Percentiles rank a stretch among this genome's conserved stretches.
Evolutionary conservation across 495 filamentous ascomycete genomes (phyloP).

Genomic region (Neurospora sp.): DNA sequence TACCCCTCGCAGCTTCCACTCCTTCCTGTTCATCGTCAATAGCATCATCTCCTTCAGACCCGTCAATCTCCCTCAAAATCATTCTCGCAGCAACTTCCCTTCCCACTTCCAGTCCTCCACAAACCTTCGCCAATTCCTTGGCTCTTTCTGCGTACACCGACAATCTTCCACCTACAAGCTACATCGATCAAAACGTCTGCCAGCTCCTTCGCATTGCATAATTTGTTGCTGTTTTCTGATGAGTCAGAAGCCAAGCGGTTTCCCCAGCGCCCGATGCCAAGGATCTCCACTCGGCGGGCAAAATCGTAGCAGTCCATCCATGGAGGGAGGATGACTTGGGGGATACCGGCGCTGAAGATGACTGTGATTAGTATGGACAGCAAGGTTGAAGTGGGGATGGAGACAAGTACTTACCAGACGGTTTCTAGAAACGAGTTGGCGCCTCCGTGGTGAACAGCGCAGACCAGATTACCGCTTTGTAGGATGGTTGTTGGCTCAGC

Average conservation of each 20-base stretch:
- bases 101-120: slow-evolving; percentile 10
- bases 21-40: background rate
- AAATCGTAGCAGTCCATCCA: slow-evolving; percentile 49
- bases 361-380: background rate
- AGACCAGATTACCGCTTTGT: slow-evolving; percentile 23
- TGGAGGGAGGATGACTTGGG: slow-evolving; percentile 41
- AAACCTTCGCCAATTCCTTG: slow-evolving; percentile 14
- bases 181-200: slow-evolving; percentile 15
- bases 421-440: slow-evolving; percentile 35
- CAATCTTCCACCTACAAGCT: slow-evolving; percentile 6
- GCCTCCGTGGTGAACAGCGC: slow-evolving; percentile 36
- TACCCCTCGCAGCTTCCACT: background rate
- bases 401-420: slow-evolving; percentile 17
- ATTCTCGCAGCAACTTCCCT: slow-evolving; percentile 12
- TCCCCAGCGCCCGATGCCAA: slow-evolving; percentile 41
- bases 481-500: slow-evolving; percentile 29
- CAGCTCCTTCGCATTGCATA: slow-evolving; percentile 10
- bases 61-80: slow-evolving; percentile 14
- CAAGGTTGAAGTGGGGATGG: background rate
- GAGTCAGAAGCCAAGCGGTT: slow-evolving; percentile 13
- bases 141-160: slow-evolving; percentile 8
- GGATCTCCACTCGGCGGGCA: slow-evolving; percentile 38
- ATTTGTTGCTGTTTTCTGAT: background rate
- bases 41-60: background rate
- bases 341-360: slow-evolving; percentile 32